Evolutionary conservation across 2,329 filamentous ascomycete genomes (phyloP).

Genomic region (Phaeosphaeria sp.): DNA sequence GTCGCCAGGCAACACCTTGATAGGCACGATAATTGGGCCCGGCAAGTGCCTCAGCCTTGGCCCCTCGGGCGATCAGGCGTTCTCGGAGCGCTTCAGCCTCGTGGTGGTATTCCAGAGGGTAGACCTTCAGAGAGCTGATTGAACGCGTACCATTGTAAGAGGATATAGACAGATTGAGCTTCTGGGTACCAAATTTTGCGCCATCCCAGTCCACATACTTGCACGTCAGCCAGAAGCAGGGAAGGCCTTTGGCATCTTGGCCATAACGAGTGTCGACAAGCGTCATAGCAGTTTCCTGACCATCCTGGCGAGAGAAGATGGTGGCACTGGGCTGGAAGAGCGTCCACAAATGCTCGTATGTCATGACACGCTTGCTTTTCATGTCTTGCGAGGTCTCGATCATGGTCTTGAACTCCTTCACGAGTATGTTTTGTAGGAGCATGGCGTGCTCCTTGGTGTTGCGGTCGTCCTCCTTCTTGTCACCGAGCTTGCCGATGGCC

Average conservation of each 20-base stretch:
- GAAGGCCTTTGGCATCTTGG: constrained; percentile 41
- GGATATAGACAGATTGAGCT: constrained; percentile 37
- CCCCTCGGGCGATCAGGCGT: constrained; percentile 55
- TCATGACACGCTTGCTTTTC: constrained; percentile 50
- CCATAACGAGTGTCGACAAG: constrained; percentile 40
- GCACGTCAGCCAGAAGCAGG: constrained; percentile 47
- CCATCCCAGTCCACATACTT: constrained; percentile 50
- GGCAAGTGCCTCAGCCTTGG: constrained; percentile 54
- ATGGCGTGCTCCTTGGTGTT: constrained; percentile 49
- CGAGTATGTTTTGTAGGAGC: constrained; percentile 48
- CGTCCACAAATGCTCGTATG: constrained; percentile 54
- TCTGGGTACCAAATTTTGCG: constrained; percentile 40
- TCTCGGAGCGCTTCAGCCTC: constrained; percentile 48
- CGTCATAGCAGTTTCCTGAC: constrained; percentile 44
- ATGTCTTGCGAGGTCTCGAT: constrained; percentile 52
- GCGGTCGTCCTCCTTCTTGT: constrained; percentile 35
- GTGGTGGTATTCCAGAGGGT: constrained; percentile 55
- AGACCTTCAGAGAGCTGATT: constrained; percentile 52
- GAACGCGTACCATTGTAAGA: constrained; percentile 49
- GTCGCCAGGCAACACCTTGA: constrained; percentile 52
- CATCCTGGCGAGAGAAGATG: constrained; percentile 45
- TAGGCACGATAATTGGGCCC: constrained; percentile 61
- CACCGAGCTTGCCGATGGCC: constrained; percentile 31
- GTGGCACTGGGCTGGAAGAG: constrained; percentile 49
- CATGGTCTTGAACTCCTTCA: constrained; percentile 50